These are phyloP conservation scores for Hemerocallis citrina DNA, from an alignment of 106 monocot genomes.

Conservation along the genomic window DNA sequence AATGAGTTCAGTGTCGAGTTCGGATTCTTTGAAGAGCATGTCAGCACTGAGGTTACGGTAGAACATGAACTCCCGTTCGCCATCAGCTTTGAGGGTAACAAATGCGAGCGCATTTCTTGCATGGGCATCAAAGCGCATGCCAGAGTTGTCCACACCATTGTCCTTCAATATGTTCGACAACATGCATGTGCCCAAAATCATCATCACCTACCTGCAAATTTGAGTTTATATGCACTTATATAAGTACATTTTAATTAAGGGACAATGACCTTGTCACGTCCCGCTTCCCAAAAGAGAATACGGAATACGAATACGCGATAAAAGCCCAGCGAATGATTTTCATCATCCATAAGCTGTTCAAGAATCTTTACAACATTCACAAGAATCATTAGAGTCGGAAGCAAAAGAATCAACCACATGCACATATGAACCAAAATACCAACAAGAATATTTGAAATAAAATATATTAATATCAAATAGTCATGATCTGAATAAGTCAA, in stretches of 20 bases:
- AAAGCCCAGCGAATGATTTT: too few species aligned
- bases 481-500: too few species aligned
- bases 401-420: too few species aligned
- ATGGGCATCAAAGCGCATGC: conserved; percentile 13
- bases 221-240: not conserved
- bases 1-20: conserved; percentile 17
- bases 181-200: conserved; percentile 25
- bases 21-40: conserved; percentile 20
- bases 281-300: too few species aligned
- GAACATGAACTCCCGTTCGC: conserved; percentile 39
- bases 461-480: too few species aligned
- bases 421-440: too few species aligned
- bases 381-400: too few species aligned
- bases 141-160: conserved; percentile 18
- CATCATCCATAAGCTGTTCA: too few species aligned
- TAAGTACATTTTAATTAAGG: not conserved
- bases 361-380: too few species aligned
- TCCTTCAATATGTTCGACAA: conserved; percentile 15
- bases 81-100: conserved; percentile 20
- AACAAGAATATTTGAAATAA: too few species aligned
- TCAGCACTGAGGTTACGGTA: conserved; percentile 31
- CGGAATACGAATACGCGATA: too few species aligned
- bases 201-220: conserved; percentile 19
- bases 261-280: too few species aligned
- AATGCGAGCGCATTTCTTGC: conserved; percentile 33